A percentile compares a stretch with the other conserved stretches of the same genome.
Conservation (phyloP, 2,329 filamentous ascomycete genomes). For the Akanthomyces lecanii region DNA sequence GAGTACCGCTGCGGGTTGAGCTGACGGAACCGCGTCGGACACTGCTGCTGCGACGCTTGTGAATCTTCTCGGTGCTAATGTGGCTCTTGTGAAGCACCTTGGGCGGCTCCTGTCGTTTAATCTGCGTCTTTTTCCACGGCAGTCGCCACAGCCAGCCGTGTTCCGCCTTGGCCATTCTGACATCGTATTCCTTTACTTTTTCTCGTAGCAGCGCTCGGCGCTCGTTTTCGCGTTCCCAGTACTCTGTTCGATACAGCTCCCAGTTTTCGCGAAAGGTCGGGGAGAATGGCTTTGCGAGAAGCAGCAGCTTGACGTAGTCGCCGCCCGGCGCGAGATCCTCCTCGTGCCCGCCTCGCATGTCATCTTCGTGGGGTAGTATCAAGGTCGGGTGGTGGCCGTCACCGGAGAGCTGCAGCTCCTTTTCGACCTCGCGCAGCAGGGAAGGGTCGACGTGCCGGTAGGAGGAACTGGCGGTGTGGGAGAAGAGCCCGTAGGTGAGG, state of each 20-base stretch:
- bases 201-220: slow-evolving; percentile 68
- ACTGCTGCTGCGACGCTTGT: slow-evolving; percentile 48
- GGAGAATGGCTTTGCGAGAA: slow-evolving; percentile 92
- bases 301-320: slow-evolving; percentile 83
- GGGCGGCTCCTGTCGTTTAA: slow-evolving; percentile 33
- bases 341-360: slow-evolving; percentile 67
- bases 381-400: slow-evolving; percentile 40
- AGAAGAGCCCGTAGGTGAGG: slow-evolving; percentile 70
- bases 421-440: slow-evolving; percentile 56
- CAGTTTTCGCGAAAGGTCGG: slow-evolving; percentile 94
- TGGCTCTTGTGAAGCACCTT: slow-evolving; percentile 37
- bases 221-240: slow-evolving; percentile 97
- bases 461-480: slow-evolving; percentile 60
- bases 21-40: slow-evolving; percentile 49
- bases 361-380: slow-evolving; percentile 45
- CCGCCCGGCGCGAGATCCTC: slow-evolving; percentile 88
- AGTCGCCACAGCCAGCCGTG: slow-evolving; percentile 84
- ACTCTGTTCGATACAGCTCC: slow-evolving; percentile 90
- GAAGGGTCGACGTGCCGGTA: slow-evolving; percentile 73
- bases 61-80: slow-evolving; percentile 41
- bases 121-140: slow-evolving; percentile 52
- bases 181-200: slow-evolving; percentile 65
- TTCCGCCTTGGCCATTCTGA: slow-evolving; percentile 61
- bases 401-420: slow-evolving; percentile 47
- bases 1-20: slow-evolving; percentile 48